A percentile compares a stretch with the other conserved stretches of the same genome.
Conservation (phyloP, 352 stramenopile species). For the Pythium dissimile region DNA sequence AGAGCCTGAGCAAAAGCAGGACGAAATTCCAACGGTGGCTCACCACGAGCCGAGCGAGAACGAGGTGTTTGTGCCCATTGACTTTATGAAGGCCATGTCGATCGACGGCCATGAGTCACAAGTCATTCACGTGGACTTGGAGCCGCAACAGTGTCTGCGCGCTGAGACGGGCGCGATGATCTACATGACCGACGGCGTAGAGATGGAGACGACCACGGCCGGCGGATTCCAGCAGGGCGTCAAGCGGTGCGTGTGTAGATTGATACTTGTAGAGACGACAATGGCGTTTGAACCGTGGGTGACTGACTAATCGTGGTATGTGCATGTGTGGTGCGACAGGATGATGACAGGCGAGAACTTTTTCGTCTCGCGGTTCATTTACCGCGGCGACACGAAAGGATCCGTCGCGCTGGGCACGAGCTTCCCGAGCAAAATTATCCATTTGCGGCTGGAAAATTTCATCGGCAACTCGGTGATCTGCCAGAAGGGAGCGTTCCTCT, state of each 20-base stretch:
- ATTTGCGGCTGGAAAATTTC: slow-evolving; percentile 87
- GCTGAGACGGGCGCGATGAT: slow-evolving; percentile 93
- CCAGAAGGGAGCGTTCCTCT: slow-evolving; percentile 92
- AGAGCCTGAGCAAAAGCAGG: not conserved
- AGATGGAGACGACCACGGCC: slow-evolving; percentile 90
- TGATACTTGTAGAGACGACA: too few relatives aligned
- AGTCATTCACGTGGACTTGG: slow-evolving; percentile 80
- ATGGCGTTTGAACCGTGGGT: not conserved
- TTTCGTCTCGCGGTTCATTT: slow-evolving; percentile 73
- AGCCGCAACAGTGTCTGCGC: slow-evolving; percentile 89
- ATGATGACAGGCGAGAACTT: slow-evolving; percentile 82
- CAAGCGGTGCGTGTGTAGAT: slow-evolving; percentile 69
- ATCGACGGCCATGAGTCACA: slow-evolving; percentile 87
- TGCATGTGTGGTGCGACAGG: slow-evolving; percentile 16
- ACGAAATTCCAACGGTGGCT: slow-evolving; percentile 11
- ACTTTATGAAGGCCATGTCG: slow-evolving; percentile 73
- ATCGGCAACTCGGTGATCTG: slow-evolving; percentile 84
- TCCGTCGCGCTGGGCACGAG: slow-evolving; percentile 89
- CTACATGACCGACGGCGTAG: slow-evolving; percentile 93
- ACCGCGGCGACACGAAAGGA: slow-evolving; percentile 54
- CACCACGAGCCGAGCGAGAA: slow-evolving; percentile 41
- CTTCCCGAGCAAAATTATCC: slow-evolving; percentile 89
- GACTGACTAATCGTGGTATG: not conserved
- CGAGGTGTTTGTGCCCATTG: slow-evolving; percentile 70
- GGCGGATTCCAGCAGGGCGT: slow-evolving; percentile 87